Base-by-base conservation (phyloP, 2,329 filamentous ascomycete species). In the Phaeomoniella chlamydospora region DNA sequence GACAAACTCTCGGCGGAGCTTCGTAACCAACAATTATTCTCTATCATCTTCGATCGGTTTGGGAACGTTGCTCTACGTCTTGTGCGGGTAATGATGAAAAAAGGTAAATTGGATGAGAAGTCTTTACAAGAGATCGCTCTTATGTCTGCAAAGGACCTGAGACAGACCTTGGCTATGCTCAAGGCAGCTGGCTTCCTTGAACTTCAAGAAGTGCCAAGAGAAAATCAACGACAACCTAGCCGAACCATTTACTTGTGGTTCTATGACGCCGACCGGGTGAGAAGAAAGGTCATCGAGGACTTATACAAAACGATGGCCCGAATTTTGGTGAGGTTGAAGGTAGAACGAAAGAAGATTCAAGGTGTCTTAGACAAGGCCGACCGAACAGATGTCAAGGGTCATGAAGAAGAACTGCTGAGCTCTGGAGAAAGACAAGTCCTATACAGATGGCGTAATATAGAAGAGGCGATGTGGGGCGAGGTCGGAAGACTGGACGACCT, bases 91-190 rank as follows among this genome's bases (percentile, higher is more conserved):
- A 37, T 98, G 14, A 72, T 80, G 29, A 77, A 81, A 39, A 85
- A 87, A 51, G 90, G 90, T 36, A 94, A 90, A 52, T 67, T 96
- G n/a, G 88, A 96, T 45, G 90, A 98, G 57, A 93, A 92, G 57
- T 78, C 82, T 41, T 68, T 94, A 10, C 80, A 82, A 26, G 77
- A 77, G 34, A 69, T 86, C 38, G 82, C 81, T 36, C 72, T 98
- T 41, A 79, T 94, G 65, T 80, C 80, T 39, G 83, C 88, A 48
- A 77, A 80, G 39, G 84, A 94, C 36, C 74, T 96, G 15, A 83
- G 90, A 33, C 76, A 79, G 39, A 80, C 86, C 42, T 78, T 96
- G 57, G 78, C 83, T 11, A 75, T 78, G 42, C 82, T 98, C 70
- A 83, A 93, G 46, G 77, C 85, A 54, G 76, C 77, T 13, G 88